Evolutionary conservation across 768 basidiomycete species (phyloP).

Genomic region (Mycena galericulata): DNA sequence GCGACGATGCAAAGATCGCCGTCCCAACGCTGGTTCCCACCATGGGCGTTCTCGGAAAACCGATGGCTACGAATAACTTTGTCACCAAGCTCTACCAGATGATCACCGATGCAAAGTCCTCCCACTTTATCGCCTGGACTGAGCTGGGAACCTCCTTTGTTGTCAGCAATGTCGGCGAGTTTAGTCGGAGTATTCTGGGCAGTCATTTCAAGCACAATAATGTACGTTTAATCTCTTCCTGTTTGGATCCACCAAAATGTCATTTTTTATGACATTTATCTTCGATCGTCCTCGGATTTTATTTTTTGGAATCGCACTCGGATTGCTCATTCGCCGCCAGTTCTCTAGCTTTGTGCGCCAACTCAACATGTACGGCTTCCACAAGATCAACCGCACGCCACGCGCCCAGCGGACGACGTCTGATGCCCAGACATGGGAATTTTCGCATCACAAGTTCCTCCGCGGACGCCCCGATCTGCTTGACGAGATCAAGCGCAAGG

Average conservation of each 20-base stretch:
- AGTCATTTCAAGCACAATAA: slow-evolving; percentile 94
- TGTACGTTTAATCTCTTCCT: slow-evolving; percentile 55
- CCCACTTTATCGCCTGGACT: slow-evolving; percentile 87
- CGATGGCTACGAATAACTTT: slow-evolving; percentile 83
- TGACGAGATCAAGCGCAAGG: slow-evolving; percentile 90
- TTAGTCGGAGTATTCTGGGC: slow-evolving; percentile 86
- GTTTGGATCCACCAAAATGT: slow-evolving; percentile 22
- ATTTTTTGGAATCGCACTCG: too few relatives aligned
- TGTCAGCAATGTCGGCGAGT: slow-evolving; percentile 88
- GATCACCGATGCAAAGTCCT: slow-evolving; percentile 86
- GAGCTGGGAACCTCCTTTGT: slow-evolving; percentile 87
- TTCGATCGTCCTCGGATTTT: background rate
- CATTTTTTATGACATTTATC: slow-evolving; percentile 7
- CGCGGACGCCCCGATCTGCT: slow-evolving; percentile 84
- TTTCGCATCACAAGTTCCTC: slow-evolving; percentile 88
- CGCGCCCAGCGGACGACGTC: slow-evolving; percentile 85
- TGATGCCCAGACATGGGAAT: slow-evolving; percentile 89
- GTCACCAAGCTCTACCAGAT: slow-evolving; percentile 92
- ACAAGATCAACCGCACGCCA: slow-evolving; percentile 93
- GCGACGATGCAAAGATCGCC: slow-evolving; percentile 37
- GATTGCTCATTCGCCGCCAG: slow-evolving; percentile 49
- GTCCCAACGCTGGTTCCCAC: slow-evolving; percentile 43
- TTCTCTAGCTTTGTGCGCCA: slow-evolving; percentile 96
- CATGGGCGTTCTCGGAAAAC: slow-evolving; percentile 75
- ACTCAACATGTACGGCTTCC: slow-evolving; percentile 97